Conservation (phyloP, 371 early-diverging fungal genomes). For the Mortierella sp. region DNA sequence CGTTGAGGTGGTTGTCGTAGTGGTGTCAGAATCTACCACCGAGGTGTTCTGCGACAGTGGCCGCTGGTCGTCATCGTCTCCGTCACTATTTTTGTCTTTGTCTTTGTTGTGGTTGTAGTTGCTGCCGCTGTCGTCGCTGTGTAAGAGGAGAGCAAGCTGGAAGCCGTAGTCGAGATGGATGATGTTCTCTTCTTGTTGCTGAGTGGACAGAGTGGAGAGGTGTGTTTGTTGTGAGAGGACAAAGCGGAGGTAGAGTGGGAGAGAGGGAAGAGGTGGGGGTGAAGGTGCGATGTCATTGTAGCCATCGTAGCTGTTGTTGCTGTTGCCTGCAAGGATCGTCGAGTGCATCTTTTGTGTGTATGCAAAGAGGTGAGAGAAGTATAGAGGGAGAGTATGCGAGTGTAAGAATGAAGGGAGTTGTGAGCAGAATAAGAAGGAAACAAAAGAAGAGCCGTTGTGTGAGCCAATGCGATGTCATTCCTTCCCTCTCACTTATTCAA, state of each 20-base stretch:
- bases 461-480: too few relatives aligned
- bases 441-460: too few relatives aligned
- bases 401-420: too few relatives aligned
- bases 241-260: neutral
- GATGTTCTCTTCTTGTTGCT: neutral
- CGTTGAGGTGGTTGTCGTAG: neutral
- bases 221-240: neutral
- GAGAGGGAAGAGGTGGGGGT: too few relatives aligned
- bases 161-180: neutral
- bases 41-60: neutral
- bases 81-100: neutral
- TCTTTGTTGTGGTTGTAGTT: too few relatives aligned
- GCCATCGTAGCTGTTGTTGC: neutral
- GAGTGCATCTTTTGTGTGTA: neutral
- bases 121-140: neutral
- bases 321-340: neutral
- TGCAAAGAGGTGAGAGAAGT: neutral
- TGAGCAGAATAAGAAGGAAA: too few relatives aligned
- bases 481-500: too few relatives aligned
- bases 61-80: neutral
- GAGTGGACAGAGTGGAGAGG: neutral
- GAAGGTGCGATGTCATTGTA: too few relatives aligned
- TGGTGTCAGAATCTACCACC: neutral
- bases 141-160: neutral
- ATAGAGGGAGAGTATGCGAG: neutral